A percentile compares a stretch with the other conserved stretches of the same genome.
These are phyloP conservation scores for Alternaria novae-zelandiae DNA, from an alignment of 2,329 filamentous ascomycete genomes.

Conservation along the genomic window DNA sequence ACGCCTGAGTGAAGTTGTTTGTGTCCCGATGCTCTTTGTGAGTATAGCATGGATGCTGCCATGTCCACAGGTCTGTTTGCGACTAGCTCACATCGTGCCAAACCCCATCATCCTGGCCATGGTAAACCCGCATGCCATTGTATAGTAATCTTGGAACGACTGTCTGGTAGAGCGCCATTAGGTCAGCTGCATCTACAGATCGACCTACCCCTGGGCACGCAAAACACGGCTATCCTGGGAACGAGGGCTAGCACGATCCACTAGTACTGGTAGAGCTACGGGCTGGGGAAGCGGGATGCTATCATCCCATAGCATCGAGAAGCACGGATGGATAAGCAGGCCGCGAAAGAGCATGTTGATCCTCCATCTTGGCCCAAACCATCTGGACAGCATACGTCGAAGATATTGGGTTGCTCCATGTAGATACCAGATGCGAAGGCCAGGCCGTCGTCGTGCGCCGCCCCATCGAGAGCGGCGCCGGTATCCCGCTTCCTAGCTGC, in stretches of 20 bases:
- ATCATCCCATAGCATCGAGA: neutral
- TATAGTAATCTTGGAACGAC: neutral
- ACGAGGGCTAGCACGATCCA: neutral
- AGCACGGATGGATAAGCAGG: slow-evolving; percentile 1
- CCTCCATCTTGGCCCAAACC: neutral
- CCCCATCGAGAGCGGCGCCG: slow-evolving; percentile 6
- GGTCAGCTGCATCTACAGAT: slow-evolving; percentile 1
- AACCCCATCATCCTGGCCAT: neutral
- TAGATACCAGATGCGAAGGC: neutral
- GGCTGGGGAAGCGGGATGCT: slow-evolving; percentile 13
- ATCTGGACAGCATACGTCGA: neutral
- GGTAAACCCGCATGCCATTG: neutral
- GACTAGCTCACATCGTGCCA: neutral
- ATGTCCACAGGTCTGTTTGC: neutral
- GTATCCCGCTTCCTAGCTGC: slow-evolving; percentile 13
- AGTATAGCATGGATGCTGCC: neutral
- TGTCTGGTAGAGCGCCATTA: neutral
- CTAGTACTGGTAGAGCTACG: slow-evolving; percentile 2
- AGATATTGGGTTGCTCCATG: neutral
- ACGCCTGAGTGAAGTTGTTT: neutral
- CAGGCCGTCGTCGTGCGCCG: neutral
- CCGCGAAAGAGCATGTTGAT: neutral
- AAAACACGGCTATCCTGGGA: slow-evolving; percentile 2
- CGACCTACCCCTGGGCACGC: neutral
- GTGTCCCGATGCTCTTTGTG: neutral